Base-by-base conservation (phyloP, 768 basidiomycete genomes). In the Tulasnella sp. region DNA sequence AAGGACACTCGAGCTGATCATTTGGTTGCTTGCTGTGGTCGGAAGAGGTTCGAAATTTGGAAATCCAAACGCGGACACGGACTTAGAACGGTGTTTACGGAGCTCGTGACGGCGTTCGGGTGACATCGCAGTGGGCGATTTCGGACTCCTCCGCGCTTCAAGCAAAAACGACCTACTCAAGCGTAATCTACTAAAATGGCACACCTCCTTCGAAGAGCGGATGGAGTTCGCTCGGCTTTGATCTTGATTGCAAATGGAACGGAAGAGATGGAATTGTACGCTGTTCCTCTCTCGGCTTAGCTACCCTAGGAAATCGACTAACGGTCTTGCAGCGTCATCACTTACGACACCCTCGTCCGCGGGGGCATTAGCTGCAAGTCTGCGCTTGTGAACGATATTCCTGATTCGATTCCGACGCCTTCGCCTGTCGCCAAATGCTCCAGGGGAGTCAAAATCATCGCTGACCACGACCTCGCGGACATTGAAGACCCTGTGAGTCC, bases 251-350 rank as follows among this genome's bases (percentile, higher is more conserved):
- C 91, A 19, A 85, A 92, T 77, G 92, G 92, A 14, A 92, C 92
- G 1, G 92, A 94, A 78, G 92, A 94, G 80, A 92, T 92, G 88
- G 91, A 92, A 80, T 93, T 92, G 91, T 90, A 77, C 76, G 87
- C 77, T 7, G 72, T 1, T 19, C n/a, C 42, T 40, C 26, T n/a
- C n/a, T 26, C 1, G 19, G 16, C 17, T 14, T 26, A n/a, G 39
- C 41, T 64, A n/a, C 34, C 36, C 16, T 42, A 39, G 69, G 37
- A 37, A 41, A 62, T 39, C 47, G 22, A 7, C 22, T 44, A 29
- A 32, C n/a, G 29, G 40, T 40, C 32, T 52, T 40, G 22, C 77
- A 93, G 91, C 76, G 91, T 90, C 9, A 88, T 93, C 80, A 84
- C 87, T 11, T 94, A 90, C 77, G 92, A 93, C 77, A 91, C 89